Evolutionary conservation across 2,329 filamentous ascomycete genomes (phyloP).

Genomic region (Fusarium sterilihyphosum): DNA sequence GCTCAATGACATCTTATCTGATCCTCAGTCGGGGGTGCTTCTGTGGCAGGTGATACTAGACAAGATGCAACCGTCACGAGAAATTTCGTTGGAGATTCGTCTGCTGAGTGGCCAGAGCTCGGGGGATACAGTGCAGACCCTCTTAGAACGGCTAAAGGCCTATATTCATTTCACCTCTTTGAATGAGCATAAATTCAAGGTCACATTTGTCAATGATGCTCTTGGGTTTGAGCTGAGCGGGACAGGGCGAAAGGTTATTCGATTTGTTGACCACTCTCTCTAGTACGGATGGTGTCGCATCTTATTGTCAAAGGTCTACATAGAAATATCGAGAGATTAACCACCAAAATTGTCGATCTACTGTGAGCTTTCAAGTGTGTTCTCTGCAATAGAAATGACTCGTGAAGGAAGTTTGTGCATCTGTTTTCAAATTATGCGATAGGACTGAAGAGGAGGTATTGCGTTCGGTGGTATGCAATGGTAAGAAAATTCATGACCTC

Average conservation of each 20-base stretch:
- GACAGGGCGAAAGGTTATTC: constrained; percentile 43
- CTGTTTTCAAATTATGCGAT: background rate
- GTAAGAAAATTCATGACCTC: background rate
- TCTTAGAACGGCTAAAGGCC: background rate
- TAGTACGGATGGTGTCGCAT: background rate
- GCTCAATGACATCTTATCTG: constrained; percentile 40
- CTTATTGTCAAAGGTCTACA: no score
- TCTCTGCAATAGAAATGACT: background rate
- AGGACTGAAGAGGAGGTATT: background rate
- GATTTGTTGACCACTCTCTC: constrained; percentile 41
- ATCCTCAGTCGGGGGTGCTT: constrained; percentile 44
- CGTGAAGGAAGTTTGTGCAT: no score
- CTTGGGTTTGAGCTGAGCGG: constrained; percentile 40
- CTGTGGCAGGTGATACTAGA: constrained; percentile 56
- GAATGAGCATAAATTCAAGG: constrained; percentile 45
- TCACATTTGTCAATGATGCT: constrained; percentile 50
- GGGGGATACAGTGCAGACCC: background rate
- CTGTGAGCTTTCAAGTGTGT: background rate
- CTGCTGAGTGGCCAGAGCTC: constrained; percentile 37
- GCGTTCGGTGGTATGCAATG: background rate
- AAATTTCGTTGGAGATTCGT: constrained; percentile 40
- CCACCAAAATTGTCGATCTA: no score
- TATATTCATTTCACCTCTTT: constrained; percentile 12
- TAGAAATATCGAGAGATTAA: no score
- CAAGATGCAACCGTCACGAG: constrained; percentile 40